A percentile compares a stretch with the other conserved stretches of the same genome.
Evolutionary conservation across 495 filamentous ascomycete genomes (phyloP).

Genomic region (Penicillium atrosanguineum): DNA sequence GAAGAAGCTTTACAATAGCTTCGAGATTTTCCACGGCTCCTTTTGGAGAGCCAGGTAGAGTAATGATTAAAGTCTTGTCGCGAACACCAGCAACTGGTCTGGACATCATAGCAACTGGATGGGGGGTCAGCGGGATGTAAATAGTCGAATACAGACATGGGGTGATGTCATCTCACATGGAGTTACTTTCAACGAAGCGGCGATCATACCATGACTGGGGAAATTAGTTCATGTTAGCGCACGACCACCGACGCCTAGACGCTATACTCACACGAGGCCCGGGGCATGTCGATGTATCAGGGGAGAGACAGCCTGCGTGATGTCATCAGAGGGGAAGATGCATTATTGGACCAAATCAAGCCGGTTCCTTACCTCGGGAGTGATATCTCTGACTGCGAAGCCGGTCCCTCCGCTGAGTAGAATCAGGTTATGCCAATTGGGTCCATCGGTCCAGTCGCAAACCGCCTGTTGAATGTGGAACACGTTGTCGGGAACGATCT

Average conservation of each 20-base stretch:
- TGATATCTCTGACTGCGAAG: slow-evolving; percentile 84
- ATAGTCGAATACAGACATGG: slow-evolving; percentile 4
- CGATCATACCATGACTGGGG: slow-evolving; percentile 83
- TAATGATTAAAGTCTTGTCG: slow-evolving; percentile 80
- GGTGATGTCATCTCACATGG: slow-evolving; percentile 64
- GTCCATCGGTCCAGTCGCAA: slow-evolving; percentile 63
- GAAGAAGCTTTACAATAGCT: slow-evolving; percentile 81
- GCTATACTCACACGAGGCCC: slow-evolving; percentile 69
- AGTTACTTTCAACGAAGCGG: slow-evolving; percentile 79
- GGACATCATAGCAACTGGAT: slow-evolving; percentile 91
- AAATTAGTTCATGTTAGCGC: slow-evolving; percentile 26
- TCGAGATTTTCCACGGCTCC: slow-evolving; percentile 96
- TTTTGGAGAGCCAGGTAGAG: slow-evolving; percentile 92
- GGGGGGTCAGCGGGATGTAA: slow-evolving; percentile 19
- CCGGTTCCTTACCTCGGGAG: slow-evolving; percentile 72
- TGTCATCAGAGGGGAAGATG: slow-evolving; percentile 20
- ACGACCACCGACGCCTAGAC: not conserved
- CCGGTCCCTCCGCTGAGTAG: slow-evolving; percentile 91
- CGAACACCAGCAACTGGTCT: slow-evolving; percentile 89
- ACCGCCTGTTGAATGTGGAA: slow-evolving; percentile 72
- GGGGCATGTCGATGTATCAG: slow-evolving; percentile 85
- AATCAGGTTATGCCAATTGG: slow-evolving; percentile 66
- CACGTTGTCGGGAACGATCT: slow-evolving; percentile 79
- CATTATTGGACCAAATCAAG: not conserved
- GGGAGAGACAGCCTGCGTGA: slow-evolving; percentile 67